These are phyloP conservation scores for Tuber microsphaerosporum DNA, from an alignment of 495 filamentous ascomycete species.

Conservation along the genomic window DNA sequence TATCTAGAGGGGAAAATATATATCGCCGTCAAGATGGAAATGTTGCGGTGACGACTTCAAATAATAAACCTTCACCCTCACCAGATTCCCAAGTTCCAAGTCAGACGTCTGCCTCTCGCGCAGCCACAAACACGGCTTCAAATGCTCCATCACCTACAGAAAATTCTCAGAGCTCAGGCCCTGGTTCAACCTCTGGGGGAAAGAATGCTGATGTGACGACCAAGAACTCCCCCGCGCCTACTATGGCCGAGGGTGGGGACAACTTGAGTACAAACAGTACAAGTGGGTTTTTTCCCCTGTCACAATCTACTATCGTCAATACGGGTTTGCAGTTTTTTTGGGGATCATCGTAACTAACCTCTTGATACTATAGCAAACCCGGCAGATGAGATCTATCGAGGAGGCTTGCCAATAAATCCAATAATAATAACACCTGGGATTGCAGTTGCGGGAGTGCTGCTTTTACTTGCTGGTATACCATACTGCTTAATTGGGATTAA, in stretches of 20 bases:
- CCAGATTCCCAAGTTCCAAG: neutral
- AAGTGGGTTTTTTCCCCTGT: neutral
- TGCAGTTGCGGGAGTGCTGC: slow-evolving; percentile 67
- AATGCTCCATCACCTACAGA: neutral
- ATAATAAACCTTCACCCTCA: slow-evolving; percentile 8
- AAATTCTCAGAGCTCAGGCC: neutral
- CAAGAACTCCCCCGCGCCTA: slow-evolving; percentile 10
- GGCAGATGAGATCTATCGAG: slow-evolving; percentile 20
- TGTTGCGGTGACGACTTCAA: slow-evolving; percentile 6
- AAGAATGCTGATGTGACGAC: neutral
- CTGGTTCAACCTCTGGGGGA: neutral
- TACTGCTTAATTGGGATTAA: slow-evolving; percentile 77
- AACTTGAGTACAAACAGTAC: slow-evolving; percentile 7
- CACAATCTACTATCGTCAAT: neutral
- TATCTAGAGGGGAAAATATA: slow-evolving; percentile 20
- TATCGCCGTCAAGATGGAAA: slow-evolving; percentile 19
- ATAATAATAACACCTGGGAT: slow-evolving; percentile 65
- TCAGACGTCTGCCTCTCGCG: slow-evolving; percentile 3
- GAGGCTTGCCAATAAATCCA: slow-evolving; percentile 62
- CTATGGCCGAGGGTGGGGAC: slow-evolving; percentile 16
- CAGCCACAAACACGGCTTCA: neutral
- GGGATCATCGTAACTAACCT: slow-evolving; percentile 9
- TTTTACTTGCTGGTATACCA: slow-evolving; percentile 61
- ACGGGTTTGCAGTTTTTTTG: neutral
- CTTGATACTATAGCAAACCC: slow-evolving; percentile 15